Conservation (phyloP, 2,329 filamentous ascomycete genomes). For the Aspergillus awamori region DNA sequence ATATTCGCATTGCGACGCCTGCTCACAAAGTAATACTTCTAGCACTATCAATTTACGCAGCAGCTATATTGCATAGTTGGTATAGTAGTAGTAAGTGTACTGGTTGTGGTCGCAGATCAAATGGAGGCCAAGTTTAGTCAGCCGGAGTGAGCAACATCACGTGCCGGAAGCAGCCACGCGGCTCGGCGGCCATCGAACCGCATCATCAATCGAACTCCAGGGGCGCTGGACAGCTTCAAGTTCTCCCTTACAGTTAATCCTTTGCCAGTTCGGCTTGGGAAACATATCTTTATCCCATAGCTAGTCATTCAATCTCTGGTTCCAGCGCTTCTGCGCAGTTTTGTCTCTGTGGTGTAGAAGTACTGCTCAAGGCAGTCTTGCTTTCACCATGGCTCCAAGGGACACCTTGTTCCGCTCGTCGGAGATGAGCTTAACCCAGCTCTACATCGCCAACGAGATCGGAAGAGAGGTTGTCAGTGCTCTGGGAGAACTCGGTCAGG, state of each 20-base stretch:
- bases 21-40: neutral
- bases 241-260: constrained; percentile 18
- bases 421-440: constrained; percentile 99
- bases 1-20: neutral
- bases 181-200: constrained; percentile 15
- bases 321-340: constrained; percentile 11
- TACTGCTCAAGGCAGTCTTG: constrained; percentile 25
- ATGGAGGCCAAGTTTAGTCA: neutral
- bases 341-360: constrained; percentile 25
- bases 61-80: too few species aligned
- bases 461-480: constrained; percentile 96
- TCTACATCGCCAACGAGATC: constrained; percentile 99
- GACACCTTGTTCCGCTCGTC: constrained; percentile 99
- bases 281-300: constrained; percentile 18
- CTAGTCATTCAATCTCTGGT: neutral
- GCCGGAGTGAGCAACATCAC: constrained; percentile 15
- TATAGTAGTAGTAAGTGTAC: too few species aligned
- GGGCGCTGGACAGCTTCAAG: constrained; percentile 7
- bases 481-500: constrained; percentile 90
- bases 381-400: constrained; percentile 62
- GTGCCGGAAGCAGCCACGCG: constrained; percentile 26
- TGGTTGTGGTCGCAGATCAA: neutral
- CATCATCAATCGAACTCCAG: constrained; percentile 11
- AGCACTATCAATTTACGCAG: too few species aligned
- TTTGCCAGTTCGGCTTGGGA: neutral